Base-by-base conservation (phyloP, 2,329 filamentous ascomycete species). In the Mariannaea sp. region DNA sequence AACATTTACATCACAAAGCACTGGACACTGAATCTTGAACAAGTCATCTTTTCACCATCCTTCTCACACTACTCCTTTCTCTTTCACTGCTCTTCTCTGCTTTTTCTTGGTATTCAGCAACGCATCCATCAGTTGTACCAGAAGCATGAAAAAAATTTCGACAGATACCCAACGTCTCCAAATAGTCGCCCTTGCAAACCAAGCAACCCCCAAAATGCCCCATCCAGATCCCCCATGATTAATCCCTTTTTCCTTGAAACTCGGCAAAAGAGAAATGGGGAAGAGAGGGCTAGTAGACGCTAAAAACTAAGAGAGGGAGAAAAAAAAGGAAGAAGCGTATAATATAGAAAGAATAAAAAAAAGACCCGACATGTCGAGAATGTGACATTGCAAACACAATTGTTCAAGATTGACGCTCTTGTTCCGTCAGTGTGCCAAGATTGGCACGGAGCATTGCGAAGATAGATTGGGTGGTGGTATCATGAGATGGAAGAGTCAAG, bases 401-500 rank as follows among this genome's bases (percentile, higher is more conserved):
- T n/a, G n/a, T 36, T 7, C 38, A 41, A 45, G 17, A 17, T 24
- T 12, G 41, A 53, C 30, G 47, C 43, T 47, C 49, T 33, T 51
- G 20, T 58, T 53, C 38, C 44, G 30, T 50, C 48, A 57, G 41
- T 38, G 48, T 13, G 53, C 50, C 50, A 53, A 64, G 35, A 51
- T n/a, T 35, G 30, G 41, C 50, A 46, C 41, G 56, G 49, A 48
- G 51, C 51, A 58, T 47, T 55, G 48, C 43, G 49, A 48, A 35
- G 43, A 49, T 39, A 52, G 56, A 41, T 33, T 55, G 51, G 22
- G 5, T 5, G 22, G 22, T 65, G 61, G 56, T 60, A 62, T 60
- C 59, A 58, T 64, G 55, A 53, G 55, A 62, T 59, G 55, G 57
- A 48, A 59, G 49, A 53, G 54, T 43, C 51, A 60, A 53, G 29